Percentiles rank a stretch among this genome's conserved stretches.
These are phyloP conservation scores for Russula compacta DNA, from an alignment of 768 basidiomycete species.

Conservation along the genomic window DNA sequence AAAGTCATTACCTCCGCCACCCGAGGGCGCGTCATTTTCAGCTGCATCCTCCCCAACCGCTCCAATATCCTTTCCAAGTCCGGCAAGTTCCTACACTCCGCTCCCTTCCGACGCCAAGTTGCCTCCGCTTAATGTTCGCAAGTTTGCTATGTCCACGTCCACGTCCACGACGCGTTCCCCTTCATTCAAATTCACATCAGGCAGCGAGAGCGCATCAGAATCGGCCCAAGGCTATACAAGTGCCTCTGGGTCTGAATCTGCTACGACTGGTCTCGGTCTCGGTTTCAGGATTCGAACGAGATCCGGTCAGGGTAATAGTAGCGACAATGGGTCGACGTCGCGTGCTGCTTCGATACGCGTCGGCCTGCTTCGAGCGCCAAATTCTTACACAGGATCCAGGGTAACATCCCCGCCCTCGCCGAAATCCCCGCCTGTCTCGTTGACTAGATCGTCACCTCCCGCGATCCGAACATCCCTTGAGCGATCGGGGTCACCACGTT, in stretches of 20 bases:
- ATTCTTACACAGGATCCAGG: not conserved
- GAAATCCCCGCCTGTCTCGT: not conserved
- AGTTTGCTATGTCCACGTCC: constrained; percentile 9
- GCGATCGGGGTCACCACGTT: not conserved
- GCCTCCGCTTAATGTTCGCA: constrained; percentile 1
- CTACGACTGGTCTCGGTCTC: constrained; percentile 15
- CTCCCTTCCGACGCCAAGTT: constrained; percentile 3
- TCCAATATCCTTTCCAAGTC: constrained; percentile 1
- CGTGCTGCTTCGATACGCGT: constrained; percentile 9
- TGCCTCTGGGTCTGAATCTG: constrained; percentile 14
- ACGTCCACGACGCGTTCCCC: constrained; percentile 1
- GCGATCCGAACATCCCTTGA: constrained; percentile 1
- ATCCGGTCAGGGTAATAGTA: not conserved
- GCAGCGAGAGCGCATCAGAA: constrained; percentile 17
- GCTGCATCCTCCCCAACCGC: constrained; percentile 4
- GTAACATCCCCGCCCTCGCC: not conserved
- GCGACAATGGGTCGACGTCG: not conserved
- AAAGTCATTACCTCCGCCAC: constrained; percentile 12
- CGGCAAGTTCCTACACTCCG: not conserved
- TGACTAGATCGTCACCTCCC: not conserved
- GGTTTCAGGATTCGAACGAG: constrained; percentile 15
- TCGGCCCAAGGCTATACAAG: constrained; percentile 13
- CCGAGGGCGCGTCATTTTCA: not conserved
- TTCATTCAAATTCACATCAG: constrained; percentile 7
- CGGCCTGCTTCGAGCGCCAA: constrained; percentile 12